Evolutionary conservation across 2,329 filamentous ascomycete genomes (phyloP).

Genomic region (Phaeosphaeriaceae sp.): DNA sequence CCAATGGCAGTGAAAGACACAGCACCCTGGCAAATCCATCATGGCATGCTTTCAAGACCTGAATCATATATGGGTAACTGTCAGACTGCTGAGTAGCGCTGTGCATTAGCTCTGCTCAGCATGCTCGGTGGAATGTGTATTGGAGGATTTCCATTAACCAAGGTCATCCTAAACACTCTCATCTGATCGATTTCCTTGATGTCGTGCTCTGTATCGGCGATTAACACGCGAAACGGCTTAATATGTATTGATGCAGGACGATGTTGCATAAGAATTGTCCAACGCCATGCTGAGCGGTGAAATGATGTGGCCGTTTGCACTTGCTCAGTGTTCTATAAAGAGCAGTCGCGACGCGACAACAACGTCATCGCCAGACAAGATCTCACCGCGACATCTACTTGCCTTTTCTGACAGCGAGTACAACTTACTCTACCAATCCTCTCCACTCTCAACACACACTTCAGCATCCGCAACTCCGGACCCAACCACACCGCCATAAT

Average conservation of each 20-base stretch:
- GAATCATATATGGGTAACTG: too few species aligned
- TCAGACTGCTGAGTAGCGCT: too few species aligned
- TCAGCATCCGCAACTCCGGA: neutral
- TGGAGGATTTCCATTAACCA: too few species aligned
- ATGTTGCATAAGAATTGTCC: neutral
- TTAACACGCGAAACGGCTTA: too few species aligned
- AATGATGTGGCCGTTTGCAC: neutral
- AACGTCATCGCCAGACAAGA: slow-evolving; percentile 1
- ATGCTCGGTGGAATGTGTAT: too few species aligned
- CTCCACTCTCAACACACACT: neutral
- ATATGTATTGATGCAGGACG: neutral
- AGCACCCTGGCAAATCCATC: too few species aligned
- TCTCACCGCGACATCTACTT: neutral
- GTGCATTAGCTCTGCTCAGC: too few species aligned
- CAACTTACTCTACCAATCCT: neutral
- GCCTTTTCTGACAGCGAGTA: neutral
- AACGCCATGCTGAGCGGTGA: neutral
- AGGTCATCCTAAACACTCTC: too few species aligned
- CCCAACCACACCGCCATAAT: neutral
- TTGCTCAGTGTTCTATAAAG: neutral
- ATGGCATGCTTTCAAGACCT: too few species aligned
- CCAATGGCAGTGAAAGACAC: too few species aligned
- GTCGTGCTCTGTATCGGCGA: too few species aligned
- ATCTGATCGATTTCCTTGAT: too few species aligned
- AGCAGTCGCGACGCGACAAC: neutral